phyloP scores from a whole-genome alignment of 2,329 filamentous ascomycete species.

The Exophiala xenobiotica region DNA sequence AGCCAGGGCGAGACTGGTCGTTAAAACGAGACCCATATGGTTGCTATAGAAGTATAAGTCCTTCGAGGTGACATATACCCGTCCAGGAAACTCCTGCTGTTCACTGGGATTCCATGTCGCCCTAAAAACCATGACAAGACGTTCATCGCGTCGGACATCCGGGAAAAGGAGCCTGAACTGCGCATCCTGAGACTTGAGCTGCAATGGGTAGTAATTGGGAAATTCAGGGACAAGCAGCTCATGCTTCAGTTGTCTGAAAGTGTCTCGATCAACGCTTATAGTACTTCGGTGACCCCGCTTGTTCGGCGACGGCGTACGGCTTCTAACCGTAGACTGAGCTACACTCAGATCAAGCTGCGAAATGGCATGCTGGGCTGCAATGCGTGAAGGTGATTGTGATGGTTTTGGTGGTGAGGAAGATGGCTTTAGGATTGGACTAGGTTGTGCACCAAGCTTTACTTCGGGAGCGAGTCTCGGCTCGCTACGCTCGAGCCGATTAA shows the following conservation, averaged over 20 bases:
- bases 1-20: conserved; percentile 72
- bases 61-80: conserved; percentile 82
- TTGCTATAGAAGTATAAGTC: conserved; percentile 97
- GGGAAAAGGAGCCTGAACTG: conserved; percentile 94
- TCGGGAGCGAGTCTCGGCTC: conserved; percentile 43
- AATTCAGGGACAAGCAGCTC: conserved; percentile 47
- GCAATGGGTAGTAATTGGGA: conserved; percentile 74
- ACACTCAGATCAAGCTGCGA: conserved; percentile 24
- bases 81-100: conserved; percentile 74
- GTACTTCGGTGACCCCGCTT: conserved; percentile 54
- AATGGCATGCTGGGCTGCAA: conserved; percentile 20
- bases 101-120: conserved; percentile 82
- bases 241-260: conserved; percentile 38
- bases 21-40: conserved; percentile 84
- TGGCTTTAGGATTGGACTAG: conserved; percentile 20
- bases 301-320: conserved; percentile 31
- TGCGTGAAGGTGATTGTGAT: conserved; percentile 12
- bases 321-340: conserved; percentile 28
- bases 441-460: conserved; percentile 24
- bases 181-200: conserved; percentile 81
- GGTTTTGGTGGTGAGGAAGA: conserved; percentile 24
- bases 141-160: conserved; percentile 71
- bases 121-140: conserved; percentile 85
- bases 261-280: conserved; percentile 53
- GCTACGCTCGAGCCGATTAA: conserved; percentile 61